These are phyloP conservation scores for Coemansia sp. DNA, from an alignment of 192 early-diverging fungal genomes.

Conservation along the genomic window DNA sequence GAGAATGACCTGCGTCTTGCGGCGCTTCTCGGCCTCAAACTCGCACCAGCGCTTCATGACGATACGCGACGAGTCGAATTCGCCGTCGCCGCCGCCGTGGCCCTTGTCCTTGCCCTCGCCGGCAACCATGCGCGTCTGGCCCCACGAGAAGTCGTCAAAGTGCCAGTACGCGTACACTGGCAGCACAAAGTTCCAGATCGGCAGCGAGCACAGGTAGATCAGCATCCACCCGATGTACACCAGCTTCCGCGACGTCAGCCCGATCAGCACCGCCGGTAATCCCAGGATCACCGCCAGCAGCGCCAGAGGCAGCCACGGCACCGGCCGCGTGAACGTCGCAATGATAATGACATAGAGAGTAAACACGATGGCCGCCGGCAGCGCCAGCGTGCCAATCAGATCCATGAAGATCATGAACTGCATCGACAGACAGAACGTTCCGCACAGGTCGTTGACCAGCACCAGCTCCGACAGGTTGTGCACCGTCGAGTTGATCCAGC, in stretches of 20 bases:
- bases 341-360: conserved; percentile 81
- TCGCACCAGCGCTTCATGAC: conserved; percentile 82
- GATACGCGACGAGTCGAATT: conserved; percentile 72
- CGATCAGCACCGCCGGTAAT: conserved; percentile 75
- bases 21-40: conserved; percentile 60
- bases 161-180: conserved; percentile 83
- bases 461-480: conserved; percentile 88
- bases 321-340: conserved; percentile 59
- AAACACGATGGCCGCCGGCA: conserved; percentile 90
- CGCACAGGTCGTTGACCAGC: conserved; percentile 82
- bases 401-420: conserved; percentile 98
- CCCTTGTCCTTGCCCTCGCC: conserved; percentile 61
- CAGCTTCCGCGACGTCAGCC: conserved; percentile 78
- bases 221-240: conserved; percentile 85
- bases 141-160: conserved; percentile 89
- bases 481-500: conserved; percentile 96
- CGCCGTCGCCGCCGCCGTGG: conserved; percentile 69
- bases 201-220: conserved; percentile 69
- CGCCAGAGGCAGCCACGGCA: conserved; percentile 64
- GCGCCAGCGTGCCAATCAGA: conserved; percentile 84
- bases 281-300: conserved; percentile 72
- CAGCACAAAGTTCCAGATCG: conserved; percentile 81
- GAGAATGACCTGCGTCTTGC: conserved; percentile 54
- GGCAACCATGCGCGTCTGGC: conserved; percentile 71
- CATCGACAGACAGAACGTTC: conserved; percentile 88